Percentiles rank a stretch among this genome's conserved stretches.
phyloP scores from a whole-genome alignment of 805 yeast genomes.

The Ogataea parapolymorpha region DNA sequence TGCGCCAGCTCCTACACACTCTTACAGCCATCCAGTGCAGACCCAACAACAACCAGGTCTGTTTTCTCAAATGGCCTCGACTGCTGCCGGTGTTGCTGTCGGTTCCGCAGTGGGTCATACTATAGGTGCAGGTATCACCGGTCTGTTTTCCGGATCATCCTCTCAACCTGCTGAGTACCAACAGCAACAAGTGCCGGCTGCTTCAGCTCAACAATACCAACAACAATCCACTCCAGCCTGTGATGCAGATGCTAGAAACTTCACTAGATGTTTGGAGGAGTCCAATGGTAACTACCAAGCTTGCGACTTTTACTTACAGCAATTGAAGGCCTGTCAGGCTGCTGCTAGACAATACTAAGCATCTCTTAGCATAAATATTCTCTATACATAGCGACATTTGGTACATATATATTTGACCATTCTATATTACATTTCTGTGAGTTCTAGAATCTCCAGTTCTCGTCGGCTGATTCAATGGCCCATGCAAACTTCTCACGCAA shows the following conservation, averaged over 20 bases:
- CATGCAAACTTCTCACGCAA: slow-evolving; percentile 89
- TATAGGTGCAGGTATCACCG: slow-evolving; percentile 88
- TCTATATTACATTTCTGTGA: neutral
- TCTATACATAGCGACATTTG: slow-evolving; percentile 14
- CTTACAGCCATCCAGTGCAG: slow-evolving; percentile 47
- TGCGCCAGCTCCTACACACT: slow-evolving; percentile 39
- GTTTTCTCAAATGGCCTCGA: slow-evolving; percentile 95
- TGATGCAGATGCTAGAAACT: slow-evolving; percentile 90
- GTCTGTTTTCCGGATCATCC: slow-evolving; percentile 81
- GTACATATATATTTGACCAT: neutral
- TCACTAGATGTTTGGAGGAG: slow-evolving; percentile 93
- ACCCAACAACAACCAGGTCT: slow-evolving; percentile 74
- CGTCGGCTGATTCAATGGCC: slow-evolving; percentile 92
- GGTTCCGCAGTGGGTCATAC: slow-evolving; percentile 98
- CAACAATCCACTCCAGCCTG: slow-evolving; percentile 56
- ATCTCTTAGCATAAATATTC: neutral
- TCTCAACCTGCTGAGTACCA: slow-evolving; percentile 39
- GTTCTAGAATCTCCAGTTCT: slow-evolving; percentile 71
- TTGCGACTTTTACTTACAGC: slow-evolving; percentile 96
- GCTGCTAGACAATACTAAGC: slow-evolving; percentile 77
- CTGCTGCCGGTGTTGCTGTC: slow-evolving; percentile 99
- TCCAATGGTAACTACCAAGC: slow-evolving; percentile 94
- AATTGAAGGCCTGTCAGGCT: slow-evolving; percentile 95
- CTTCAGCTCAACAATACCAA: slow-evolving; percentile 30
- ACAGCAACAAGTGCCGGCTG: slow-evolving; percentile 33